Evolutionary conservation across 495 filamentous ascomycete species (phyloP).

Genomic region (Penicillium flavigenum): DNA sequence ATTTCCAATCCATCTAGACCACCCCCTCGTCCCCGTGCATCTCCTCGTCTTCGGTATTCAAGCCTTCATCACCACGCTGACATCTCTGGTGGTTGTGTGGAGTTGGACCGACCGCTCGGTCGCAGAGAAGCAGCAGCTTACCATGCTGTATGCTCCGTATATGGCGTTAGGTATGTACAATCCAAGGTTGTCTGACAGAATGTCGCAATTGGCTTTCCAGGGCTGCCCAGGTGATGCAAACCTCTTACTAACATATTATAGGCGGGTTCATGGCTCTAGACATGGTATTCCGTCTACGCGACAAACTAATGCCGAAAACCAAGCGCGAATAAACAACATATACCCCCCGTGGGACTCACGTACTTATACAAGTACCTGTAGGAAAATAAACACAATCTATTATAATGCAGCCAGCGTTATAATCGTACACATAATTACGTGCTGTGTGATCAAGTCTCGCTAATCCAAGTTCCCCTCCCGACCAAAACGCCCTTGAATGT

Average conservation of each 20-base stretch:
- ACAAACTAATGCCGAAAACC: conserved; percentile 32
- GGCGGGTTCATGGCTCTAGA: conserved; percentile 58
- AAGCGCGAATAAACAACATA: conserved; percentile 34
- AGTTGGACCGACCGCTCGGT: conserved; percentile 57
- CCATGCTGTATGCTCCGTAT: conserved; percentile 69
- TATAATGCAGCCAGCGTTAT: conserved; percentile 13
- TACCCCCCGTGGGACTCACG: not conserved
- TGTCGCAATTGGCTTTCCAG: conserved; percentile 5
- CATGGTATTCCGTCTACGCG: conserved; percentile 48
- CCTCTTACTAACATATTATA: conserved; percentile 21
- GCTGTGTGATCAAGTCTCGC: conserved; percentile 22
- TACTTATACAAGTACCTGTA: not conserved
- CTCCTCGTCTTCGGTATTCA: conserved; percentile 69
- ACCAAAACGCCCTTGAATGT: conserved; percentile 16
- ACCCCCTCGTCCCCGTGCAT: conserved; percentile 59
- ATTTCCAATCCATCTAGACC: conserved; percentile 40
- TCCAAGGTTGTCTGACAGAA: not conserved
- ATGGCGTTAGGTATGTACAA: conserved; percentile 65
- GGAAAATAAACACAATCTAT: conserved; percentile 4
- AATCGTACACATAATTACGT: conserved; percentile 27
- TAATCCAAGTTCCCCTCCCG: conserved; percentile 23
- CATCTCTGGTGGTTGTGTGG: conserved; percentile 63
- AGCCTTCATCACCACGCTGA: conserved; percentile 68
- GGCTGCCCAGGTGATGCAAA: not conserved
- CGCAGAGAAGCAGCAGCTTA: conserved; percentile 55